A percentile compares a stretch with the other conserved stretches of the same genome.
phyloP scores from a whole-genome alignment of 257 asterid genomes.

The Ehretia macrophylla region DNA sequence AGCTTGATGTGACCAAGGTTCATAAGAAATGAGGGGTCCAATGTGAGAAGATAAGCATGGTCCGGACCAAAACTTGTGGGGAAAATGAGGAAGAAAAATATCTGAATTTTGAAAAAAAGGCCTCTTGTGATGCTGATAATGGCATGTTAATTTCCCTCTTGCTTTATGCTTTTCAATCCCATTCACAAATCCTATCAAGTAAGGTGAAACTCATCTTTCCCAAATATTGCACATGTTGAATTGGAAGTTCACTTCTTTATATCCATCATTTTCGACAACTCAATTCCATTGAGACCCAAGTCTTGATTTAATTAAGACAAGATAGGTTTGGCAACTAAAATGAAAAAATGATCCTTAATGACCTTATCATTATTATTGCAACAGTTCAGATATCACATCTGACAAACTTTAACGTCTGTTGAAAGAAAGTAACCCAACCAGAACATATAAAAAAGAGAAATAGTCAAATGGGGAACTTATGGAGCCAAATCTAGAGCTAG shows the following conservation, averaged over 20 bases:
- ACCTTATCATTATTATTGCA: no score
- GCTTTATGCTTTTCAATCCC: constrained; percentile 20
- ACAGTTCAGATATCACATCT: no score
- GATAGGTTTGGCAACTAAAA: no score
- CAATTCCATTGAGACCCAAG: no score
- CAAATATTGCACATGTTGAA: constrained; percentile 1
- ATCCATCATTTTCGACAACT: constrained; percentile 12
- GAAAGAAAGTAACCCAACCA: no score
- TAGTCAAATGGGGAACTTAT: no score
- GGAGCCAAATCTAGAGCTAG: no score
- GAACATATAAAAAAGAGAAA: no score
- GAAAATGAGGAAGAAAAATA: constrained; percentile 4
- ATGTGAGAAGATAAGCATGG: constrained; percentile 28
- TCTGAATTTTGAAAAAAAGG: constrained; percentile 8
- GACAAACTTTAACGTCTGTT: no score
- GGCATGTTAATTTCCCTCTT: constrained; percentile 50
- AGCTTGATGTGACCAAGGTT: constrained; percentile 34
- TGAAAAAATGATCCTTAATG: no score
- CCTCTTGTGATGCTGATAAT: constrained; percentile 13
- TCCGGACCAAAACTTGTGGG: constrained; percentile 32
- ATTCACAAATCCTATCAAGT: neutral
- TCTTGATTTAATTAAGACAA: no score
- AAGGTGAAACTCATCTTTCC: constrained; percentile 28
- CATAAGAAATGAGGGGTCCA: no score
- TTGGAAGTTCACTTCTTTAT: constrained; percentile 5